Conservation (phyloP, 2,329 filamentous ascomycete species). For the Daldinia sp. region DNA sequence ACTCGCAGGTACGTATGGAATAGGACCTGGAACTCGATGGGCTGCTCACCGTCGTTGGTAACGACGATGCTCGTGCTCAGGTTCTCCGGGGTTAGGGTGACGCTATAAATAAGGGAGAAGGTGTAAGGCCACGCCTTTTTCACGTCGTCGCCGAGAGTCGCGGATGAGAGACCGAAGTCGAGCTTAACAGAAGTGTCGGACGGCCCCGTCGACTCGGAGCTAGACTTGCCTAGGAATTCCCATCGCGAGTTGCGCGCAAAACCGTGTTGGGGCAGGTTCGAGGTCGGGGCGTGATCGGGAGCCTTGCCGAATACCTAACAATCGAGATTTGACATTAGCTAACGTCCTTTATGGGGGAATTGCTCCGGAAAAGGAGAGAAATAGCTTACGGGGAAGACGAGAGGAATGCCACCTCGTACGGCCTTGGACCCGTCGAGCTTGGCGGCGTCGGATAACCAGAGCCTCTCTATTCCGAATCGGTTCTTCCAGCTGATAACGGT, state of each 20-base stretch:
- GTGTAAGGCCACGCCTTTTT: slow-evolving; percentile 82
- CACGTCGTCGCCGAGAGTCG: slow-evolving; percentile 72
- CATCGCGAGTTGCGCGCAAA: slow-evolving; percentile 90
- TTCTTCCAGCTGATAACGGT: slow-evolving; percentile 95
- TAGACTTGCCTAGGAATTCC: slow-evolving; percentile 93
- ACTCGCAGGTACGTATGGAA: slow-evolving; percentile 90
- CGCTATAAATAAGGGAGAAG: slow-evolving; percentile 92
- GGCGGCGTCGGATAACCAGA: slow-evolving; percentile 84
- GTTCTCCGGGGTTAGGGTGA: slow-evolving; percentile 78
- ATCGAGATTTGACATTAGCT: slow-evolving; percentile 18
- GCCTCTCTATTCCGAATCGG: slow-evolving; percentile 77
- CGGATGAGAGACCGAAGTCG: slow-evolving; percentile 87
- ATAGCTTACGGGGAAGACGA: slow-evolving; percentile 84
- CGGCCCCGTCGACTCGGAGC: slow-evolving; percentile 65
- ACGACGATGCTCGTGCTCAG: slow-evolving; percentile 85
- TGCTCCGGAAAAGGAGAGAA: not conserved
- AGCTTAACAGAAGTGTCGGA: slow-evolving; percentile 82
- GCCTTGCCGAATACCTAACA: slow-evolving; percentile 83
- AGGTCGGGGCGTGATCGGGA: slow-evolving; percentile 78
- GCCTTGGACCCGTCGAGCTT: slow-evolving; percentile 87
- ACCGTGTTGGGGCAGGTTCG: slow-evolving; percentile 87
- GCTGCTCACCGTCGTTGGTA: slow-evolving; percentile 81
- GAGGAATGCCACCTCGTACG: slow-evolving; percentile 88
- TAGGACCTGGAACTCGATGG: slow-evolving; percentile 91
- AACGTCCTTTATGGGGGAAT: not conserved